Conservation (phyloP, 78 protist species). For the Dictyostelium firmibasis region DNA sequence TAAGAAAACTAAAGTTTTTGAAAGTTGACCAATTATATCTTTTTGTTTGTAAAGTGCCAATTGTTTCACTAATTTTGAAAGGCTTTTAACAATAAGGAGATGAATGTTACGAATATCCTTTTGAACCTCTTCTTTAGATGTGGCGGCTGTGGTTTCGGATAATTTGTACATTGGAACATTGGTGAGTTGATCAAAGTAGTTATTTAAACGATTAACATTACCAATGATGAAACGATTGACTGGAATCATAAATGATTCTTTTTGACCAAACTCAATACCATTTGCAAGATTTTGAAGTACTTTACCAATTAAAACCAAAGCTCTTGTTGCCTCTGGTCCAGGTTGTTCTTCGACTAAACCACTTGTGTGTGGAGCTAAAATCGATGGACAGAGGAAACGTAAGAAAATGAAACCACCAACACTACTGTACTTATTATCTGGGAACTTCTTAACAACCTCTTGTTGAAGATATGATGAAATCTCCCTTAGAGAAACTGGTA, state of each 20-base stretch:
- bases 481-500: slow-evolving; percentile 45
- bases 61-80: slow-evolving; percentile 58
- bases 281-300: slow-evolving; percentile 89
- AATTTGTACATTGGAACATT: slow-evolving; percentile 4
- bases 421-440: slow-evolving; percentile 48
- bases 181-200: slow-evolving; percentile 37
- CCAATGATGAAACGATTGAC: slow-evolving; percentile 57
- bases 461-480: slow-evolving; percentile 46
- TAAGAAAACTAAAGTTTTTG: slow-evolving; percentile 41
- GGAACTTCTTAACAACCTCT: slow-evolving; percentile 66
- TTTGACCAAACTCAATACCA: slow-evolving; percentile 84
- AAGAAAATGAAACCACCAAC: slow-evolving; percentile 87
- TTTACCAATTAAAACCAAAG: slow-evolving; percentile 84
- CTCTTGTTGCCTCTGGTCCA: slow-evolving; percentile 50
- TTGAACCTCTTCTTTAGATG: slow-evolving; percentile 36
- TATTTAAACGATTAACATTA: slow-evolving; percentile 27
- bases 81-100: slow-evolving; percentile 33
- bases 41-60: slow-evolving; percentile 63
- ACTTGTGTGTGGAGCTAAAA: slow-evolving; percentile 80
- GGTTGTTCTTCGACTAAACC: slow-evolving; percentile 81
- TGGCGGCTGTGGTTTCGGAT: neutral
- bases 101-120: slow-evolving; percentile 63
- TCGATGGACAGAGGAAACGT: slow-evolving; percentile 90
- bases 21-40: slow-evolving; percentile 47
- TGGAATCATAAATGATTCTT: slow-evolving; percentile 66